Conservation (phyloP, 1,284 basidiomycete genomes). For the Marasmius oreades region DNA sequence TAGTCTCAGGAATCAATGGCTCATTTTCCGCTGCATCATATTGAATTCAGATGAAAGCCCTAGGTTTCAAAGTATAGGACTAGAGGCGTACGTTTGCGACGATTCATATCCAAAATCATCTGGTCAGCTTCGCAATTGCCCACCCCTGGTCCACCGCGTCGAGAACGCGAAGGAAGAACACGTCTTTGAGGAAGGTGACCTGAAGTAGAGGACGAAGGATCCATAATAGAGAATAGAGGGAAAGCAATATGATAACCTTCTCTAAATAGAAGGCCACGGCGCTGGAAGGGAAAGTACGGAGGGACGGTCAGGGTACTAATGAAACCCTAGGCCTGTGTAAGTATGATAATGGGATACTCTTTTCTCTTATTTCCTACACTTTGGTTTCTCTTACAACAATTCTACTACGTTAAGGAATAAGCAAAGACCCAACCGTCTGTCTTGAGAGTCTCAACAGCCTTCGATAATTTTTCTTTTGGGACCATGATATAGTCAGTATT, state of each 20-base stretch:
- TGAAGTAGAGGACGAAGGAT: slow-evolving; percentile 28
- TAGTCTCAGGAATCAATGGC: slow-evolving; percentile 61
- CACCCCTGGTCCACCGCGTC: slow-evolving; percentile 75
- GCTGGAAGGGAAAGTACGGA: background rate
- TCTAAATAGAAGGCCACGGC: background rate
- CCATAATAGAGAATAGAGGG: slow-evolving; percentile 21
- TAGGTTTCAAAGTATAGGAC: slow-evolving; percentile 9
- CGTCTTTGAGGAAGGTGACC: slow-evolving; percentile 57
- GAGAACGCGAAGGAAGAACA: slow-evolving; percentile 74
- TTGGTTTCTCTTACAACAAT: background rate
- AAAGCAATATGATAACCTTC: background rate
- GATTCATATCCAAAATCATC: slow-evolving; percentile 81
- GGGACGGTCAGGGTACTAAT: background rate
- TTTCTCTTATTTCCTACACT: background rate
- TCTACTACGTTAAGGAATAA: background rate
- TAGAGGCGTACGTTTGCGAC: slow-evolving; percentile 65
- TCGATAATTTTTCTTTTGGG: slow-evolving; percentile 36
- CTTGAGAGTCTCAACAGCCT: slow-evolving; percentile 38
- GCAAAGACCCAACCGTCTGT: slow-evolving; percentile 15
- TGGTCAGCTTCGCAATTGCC: slow-evolving; percentile 73
- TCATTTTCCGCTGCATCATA: slow-evolving; percentile 59
- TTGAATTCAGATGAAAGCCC: slow-evolving; percentile 14
- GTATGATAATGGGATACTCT: no score
- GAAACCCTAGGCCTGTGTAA: background rate
- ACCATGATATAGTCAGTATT: slow-evolving; percentile 63